Conservation (phyloP, 768 basidiomycete species). For the Mycena kentingensis region DNA sequence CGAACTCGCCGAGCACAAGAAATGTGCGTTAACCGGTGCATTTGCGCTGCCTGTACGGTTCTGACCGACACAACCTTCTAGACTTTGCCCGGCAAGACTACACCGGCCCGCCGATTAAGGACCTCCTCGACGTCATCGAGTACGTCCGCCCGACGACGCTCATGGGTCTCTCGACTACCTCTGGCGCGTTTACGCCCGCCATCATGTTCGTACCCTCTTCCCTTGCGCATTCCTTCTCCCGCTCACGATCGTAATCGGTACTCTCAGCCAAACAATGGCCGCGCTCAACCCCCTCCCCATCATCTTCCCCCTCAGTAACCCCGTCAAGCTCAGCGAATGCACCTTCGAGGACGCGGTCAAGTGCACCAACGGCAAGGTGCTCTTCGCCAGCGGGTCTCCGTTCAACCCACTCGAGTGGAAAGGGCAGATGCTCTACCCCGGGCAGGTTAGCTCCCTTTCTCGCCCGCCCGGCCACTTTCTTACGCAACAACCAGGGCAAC, state of each 20-base stretch:
- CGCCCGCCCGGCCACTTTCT: not conserved
- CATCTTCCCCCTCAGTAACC: constrained; percentile 92
- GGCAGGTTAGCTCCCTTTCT: constrained; percentile 88
- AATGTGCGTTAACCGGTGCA: constrained; percentile 64
- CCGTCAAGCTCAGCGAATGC: constrained; percentile 78
- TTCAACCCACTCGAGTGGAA: constrained; percentile 66
- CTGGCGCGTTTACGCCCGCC: constrained; percentile 35
- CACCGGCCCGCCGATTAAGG: constrained; percentile 69
- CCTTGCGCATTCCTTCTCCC: not conserved
- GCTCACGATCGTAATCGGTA: constrained; percentile 49
- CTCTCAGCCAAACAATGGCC: constrained; percentile 76
- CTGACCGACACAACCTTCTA: constrained; percentile 30
- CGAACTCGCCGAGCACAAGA: constrained; percentile 79
- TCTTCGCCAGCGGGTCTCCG: constrained; percentile 89
- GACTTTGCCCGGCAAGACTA: constrained; percentile 86
- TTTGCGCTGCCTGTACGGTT: not conserved
- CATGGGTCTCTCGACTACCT: constrained; percentile 86
- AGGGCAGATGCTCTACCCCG: constrained; percentile 64
- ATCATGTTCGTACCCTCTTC: constrained; percentile 14
- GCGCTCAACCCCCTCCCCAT: constrained; percentile 81
- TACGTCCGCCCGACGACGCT: constrained; percentile 88
- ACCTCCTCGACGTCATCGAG: constrained; percentile 75
- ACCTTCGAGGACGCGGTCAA: constrained; percentile 75
- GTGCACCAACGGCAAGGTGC: constrained; percentile 70
- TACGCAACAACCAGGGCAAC: constrained; percentile 13